Percentiles rank a stretch among this genome's conserved stretches.
These are phyloP conservation scores for Yamadazyma triangularis DNA, from an alignment of 1,139 yeast species.

Conservation along the genomic window DNA sequence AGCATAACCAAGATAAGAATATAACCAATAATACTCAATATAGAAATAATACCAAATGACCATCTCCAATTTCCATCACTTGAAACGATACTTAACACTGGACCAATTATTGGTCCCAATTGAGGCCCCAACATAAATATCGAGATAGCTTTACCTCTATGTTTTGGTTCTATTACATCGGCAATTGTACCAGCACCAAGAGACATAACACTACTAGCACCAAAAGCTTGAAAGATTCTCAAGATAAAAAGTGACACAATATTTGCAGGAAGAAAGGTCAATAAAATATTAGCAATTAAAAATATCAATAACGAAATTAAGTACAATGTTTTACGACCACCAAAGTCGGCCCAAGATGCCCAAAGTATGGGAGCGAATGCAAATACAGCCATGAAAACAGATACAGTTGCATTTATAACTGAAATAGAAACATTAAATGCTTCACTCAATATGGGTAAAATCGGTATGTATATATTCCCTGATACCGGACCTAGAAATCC, in stretches of 20 bases:
- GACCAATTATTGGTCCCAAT: conserved; percentile 55
- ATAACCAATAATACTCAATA: conserved; percentile 38
- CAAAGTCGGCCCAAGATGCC: conserved; percentile 56
- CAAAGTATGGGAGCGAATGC: conserved; percentile 51
- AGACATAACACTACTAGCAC: conserved; percentile 51
- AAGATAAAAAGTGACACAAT: conserved; percentile 40
- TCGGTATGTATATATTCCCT: conserved; percentile 57
- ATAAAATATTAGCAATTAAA: conserved; percentile 42
- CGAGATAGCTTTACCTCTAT: conserved; percentile 48
- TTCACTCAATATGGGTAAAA: conserved; percentile 42
- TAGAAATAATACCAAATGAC: conserved; percentile 51
- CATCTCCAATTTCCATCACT: conserved; percentile 46
- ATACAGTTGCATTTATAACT: conserved; percentile 53
- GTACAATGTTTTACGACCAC: conserved; percentile 52
- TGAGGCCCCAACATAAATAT: conserved; percentile 60
- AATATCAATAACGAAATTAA: conserved; percentile 40
- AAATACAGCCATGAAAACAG: conserved; percentile 55
- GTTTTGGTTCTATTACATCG: conserved; percentile 44
- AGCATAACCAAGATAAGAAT: conserved; percentile 35
- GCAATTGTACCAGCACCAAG: conserved; percentile 57
- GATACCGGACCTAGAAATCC: conserved; percentile 59
- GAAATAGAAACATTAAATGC: conserved; percentile 41
- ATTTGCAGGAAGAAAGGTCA: conserved; percentile 46
- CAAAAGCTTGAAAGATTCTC: conserved; percentile 50
- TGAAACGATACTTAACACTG: conserved; percentile 40